A percentile compares a stretch with the other conserved stretches of the same genome.
These are phyloP conservation scores for Colletotrichum phormii DNA, from an alignment of 2,329 filamentous ascomycete species.

Conservation along the genomic window DNA sequence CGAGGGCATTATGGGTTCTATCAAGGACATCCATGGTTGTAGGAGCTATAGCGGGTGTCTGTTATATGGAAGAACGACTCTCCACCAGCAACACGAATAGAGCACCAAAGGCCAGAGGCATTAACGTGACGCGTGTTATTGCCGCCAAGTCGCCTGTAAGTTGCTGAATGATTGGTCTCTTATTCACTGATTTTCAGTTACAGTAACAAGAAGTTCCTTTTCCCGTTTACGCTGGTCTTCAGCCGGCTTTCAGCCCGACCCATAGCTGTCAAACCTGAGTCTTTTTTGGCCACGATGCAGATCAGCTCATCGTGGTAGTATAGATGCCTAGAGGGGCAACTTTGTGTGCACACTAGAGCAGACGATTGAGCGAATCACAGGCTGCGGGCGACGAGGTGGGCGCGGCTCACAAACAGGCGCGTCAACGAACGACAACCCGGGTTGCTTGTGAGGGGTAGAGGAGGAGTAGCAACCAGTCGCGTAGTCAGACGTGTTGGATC, in stretches of 20 bases:
- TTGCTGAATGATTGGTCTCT: conserved; percentile 22
- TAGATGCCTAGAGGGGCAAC: neutral
- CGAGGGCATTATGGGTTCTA: conserved; percentile 8
- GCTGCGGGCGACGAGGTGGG: conserved; percentile 23
- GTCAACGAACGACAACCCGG: conserved; percentile 13
- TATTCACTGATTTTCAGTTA: neutral
- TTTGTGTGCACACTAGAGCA: neutral
- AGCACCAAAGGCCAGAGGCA: conserved; percentile 30
- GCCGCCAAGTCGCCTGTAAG: conserved; percentile 20
- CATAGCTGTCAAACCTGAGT: neutral
- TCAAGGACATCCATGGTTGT: conserved; percentile 30
- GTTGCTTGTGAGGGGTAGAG: conserved; percentile 1
- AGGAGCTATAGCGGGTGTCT: conserved; percentile 33
- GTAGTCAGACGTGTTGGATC: conserved; percentile 25
- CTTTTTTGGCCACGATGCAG: neutral
- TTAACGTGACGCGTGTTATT: conserved; percentile 42
- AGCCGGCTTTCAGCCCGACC: conserved; percentile 13
- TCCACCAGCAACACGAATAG: conserved; percentile 17
- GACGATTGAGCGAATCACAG: conserved; percentile 16
- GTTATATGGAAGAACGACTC: conserved; percentile 39
- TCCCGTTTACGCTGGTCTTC: neutral
- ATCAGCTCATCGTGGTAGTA: conserved; percentile 17
- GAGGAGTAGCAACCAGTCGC: conserved; percentile 21
- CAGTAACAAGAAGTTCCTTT: conserved; percentile 4
- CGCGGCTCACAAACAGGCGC: conserved; percentile 28